Evolutionary conservation across 495 filamentous ascomycete genomes (phyloP), one percentile per base, ranked within the genome.

Genomic region (Hypoxylon subgilvum): DNA sequence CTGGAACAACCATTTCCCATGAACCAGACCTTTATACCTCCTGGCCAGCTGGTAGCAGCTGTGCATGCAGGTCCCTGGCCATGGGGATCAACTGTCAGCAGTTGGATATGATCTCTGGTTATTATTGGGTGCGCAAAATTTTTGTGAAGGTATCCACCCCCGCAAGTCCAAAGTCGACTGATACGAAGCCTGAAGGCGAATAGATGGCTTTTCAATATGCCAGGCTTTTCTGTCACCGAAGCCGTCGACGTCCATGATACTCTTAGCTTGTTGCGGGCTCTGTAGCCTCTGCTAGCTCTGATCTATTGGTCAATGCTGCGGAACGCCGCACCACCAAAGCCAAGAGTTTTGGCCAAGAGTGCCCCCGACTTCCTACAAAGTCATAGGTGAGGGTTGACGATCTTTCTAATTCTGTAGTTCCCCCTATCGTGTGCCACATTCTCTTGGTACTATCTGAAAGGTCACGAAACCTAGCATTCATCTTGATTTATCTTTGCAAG

Each of bases 311-410:
- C 28, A 42, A 34, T 14, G 34, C 28, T 36, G 48, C 22, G 28
- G 43, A 12, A 17, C 38, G 61, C 60, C 54, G 55, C 61, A 64
- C 55, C 22, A 63, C 40, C 32, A 52, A 23, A 36, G 52, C 53
- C 59, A 63, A 64, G 61, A 64, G 61, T 64, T 64, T 64, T 53
- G 55, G 61, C 61, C 61, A 64, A 64, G 61, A 64, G 38, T 40
- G n/a, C 44, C 49, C 55, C 51, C 44, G 40, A 34, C 9, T 4
- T 18, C 34, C 36, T 57, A 14, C 22, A 16, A 55, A 48, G 48
- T 61, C 46, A 61, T 60, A 53, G 49, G 43, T 54, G 14, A 52
- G 47, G 59, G 36, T 45, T 19, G 52, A 57, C 46, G 52, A 52
- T 52, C 41, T 28, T 31, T 52, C 47, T 19, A 23, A 8, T 17